Evolutionary conservation across 1,284 basidiomycete species (phyloP), one percentile per base, ranked within the genome.

Genomic region (Sanghuangporus sanghuang): DNA sequence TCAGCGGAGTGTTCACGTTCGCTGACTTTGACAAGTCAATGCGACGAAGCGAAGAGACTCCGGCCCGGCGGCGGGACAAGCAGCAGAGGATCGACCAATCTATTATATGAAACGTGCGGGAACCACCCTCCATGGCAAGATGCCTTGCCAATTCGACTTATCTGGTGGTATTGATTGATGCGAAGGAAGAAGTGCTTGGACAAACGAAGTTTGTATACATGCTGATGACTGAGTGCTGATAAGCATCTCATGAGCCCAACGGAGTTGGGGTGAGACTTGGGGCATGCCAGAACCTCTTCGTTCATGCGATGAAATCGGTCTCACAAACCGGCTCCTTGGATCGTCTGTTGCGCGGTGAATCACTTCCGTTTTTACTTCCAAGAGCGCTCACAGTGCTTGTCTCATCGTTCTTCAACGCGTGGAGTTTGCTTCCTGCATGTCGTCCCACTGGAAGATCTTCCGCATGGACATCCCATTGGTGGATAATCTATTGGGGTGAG

Each of bases 71-170:
- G n/a, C 48, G 58, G 35, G 48, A 60, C 35, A 52, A 49, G 32
- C 32, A 21, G 35, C 8, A 48, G 39, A 44, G 46, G 49, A 52
- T 60, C 46, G 48, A 38, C 46, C 42, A n/a, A 36, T 16, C 44
- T 27, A 59, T 18, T 27, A n/a, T n/a, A n/a, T 59, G 57, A 59
- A 53, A 60, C 58, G 23, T n/a, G 38, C 58, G 53, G 36, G 32
- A 54, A 54, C 7, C 53, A 32, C 18, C 32, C 16, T 54, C 35
- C 14, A 54, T 36, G 36, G 53, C n/a, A 38, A 18, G 32, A 32
- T 14, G 53, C 48, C 9, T 49, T 9, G 48, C 48, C 5, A 4
- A 23, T 18, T 18, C 11, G 53, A 54, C 53, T 38, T 54, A 54
- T 54, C 38, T 35, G 35, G 53, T 32, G 36, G 3, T 54, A 54